Evolutionary conservation across 257 asterid species (phyloP), one percentile per base, ranked within the genome.

Genomic region (Ballota nigra): DNA sequence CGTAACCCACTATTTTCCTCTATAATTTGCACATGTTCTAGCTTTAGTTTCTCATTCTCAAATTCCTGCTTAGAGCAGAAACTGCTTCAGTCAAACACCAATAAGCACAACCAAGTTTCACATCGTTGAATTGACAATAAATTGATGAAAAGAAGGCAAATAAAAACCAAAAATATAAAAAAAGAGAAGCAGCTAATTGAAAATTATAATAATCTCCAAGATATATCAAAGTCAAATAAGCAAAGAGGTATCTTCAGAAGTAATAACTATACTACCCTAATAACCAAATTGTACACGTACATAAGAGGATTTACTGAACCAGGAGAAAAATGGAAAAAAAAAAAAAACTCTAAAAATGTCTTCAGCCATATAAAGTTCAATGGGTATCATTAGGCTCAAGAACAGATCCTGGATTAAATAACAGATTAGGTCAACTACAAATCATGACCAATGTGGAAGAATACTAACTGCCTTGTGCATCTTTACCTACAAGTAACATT

Each of bases 1-100:
- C 83, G 86, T 59, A 93, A 73, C 5, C 96, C 96, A 72, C 96
- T 91, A 61, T 89, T 91, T 80, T 93, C 97, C 83, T 93, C 98
- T 36, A 85, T 71, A 62, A 84, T 77, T 69, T 87, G 96, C 29
- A 86, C 91, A 47, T 85, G 97, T 79, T 89, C 94, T 26, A 85
- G 82, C 86, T 89, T 91, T 71, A 91, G 79, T 72, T 86, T 88
- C 77, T 91, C 97, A 64, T 86, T 91, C 74, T 91, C 96, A 34
- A 84, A 67, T 78, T 84, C 97, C 98, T 93, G 87, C 64, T 64
- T 72, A 67, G 28, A 66, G 59, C 47, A 61, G 67, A 62, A 61
- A 75, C 33, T 34, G 12, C 26, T 28, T 34, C 24, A 24, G 68
- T 36, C 12, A 38, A 65, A 23, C 10, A 43, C 56, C 18, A 31